Evolutionary conservation across 805 yeast species (phyloP), one percentile per base, ranked within the genome.

Genomic region (Yamadazyma phyllophila): DNA sequence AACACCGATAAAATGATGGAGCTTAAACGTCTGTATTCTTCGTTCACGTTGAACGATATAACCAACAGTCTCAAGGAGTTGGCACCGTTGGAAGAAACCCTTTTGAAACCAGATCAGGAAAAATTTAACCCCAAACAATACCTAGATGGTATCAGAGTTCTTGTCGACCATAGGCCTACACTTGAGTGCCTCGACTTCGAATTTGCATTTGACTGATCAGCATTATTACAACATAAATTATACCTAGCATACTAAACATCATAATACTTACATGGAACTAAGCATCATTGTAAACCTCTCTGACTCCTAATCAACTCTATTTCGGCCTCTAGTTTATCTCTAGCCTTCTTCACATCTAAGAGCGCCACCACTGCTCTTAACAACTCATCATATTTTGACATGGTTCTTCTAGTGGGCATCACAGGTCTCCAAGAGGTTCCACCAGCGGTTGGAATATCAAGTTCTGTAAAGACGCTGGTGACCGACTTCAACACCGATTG

Each of bases 321-420:
- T 54, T 92, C 98, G 2, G 95, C 83, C 51, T 88, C 91, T 11
- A 91, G 69, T 65, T 89, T 90, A 62, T 94, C 99, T 15, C 81
- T 80, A 46, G 88, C 96, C 61, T 81, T 85, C 67, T 92, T 92
- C 12, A 91, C 73, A 45, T 94, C 98, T 45, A 91, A 71, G 51
- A 92, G 69, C 1, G 84, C 77, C 10, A 81, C 82, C 26, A 88
- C 86, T 0, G 83, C 71, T 51, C 83, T 82, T 40, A 86, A 74
- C 43, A 94, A 65, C 46, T 80, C 81, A 55, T 92, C 97, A 59
- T 85, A 90, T 57, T 80, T 81, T 6, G 82, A 75, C 65, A 88
- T 79, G 1, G 91, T 89, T 43, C 75, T 81, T 30, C 84, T 80
- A 0, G 98, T 87, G 4, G 96, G 92, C 84, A 94, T 84, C 1